These are phyloP conservation scores for Myxozyma monticola DNA, from an alignment of 805 yeast species.

Conservation along the genomic window DNA sequence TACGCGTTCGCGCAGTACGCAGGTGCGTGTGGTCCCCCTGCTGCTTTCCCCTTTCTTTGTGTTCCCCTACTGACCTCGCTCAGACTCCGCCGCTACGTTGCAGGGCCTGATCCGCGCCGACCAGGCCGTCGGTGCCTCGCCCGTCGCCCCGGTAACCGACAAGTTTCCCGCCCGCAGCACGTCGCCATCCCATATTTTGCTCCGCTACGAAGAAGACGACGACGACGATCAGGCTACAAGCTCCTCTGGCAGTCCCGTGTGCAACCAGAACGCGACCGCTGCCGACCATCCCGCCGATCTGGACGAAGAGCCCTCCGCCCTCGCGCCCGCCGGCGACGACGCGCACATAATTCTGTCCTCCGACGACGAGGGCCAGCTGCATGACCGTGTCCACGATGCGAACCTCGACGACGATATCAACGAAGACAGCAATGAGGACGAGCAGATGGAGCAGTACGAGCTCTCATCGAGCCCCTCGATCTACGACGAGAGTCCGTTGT, in stretches of 20 bases:
- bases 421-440: slow-evolving; percentile 29
- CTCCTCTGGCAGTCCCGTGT: not conserved
- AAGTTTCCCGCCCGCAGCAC: slow-evolving; percentile 1
- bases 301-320: not conserved
- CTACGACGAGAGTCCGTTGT: slow-evolving; percentile 42
- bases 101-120: slow-evolving; percentile 25
- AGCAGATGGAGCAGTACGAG: slow-evolving; percentile 38
- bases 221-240: slow-evolving; percentile 11
- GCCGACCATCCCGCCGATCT: not conserved
- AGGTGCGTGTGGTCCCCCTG: slow-evolving; percentile 11
- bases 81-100: slow-evolving; percentile 25
- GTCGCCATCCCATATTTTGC: not conserved
- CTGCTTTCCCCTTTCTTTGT: slow-evolving; percentile 1
- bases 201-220: slow-evolving; percentile 16
- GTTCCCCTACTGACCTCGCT: not conserved
- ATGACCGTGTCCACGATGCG: not conserved
- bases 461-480: slow-evolving; percentile 69
- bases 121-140: slow-evolving; percentile 3
- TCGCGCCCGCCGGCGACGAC: slow-evolving; percentile 3
- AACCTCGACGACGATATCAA: not conserved
- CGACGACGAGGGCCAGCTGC: slow-evolving; percentile 2
- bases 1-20: slow-evolving; percentile 18
- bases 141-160: too few relatives aligned
- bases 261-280: slow-evolving; percentile 1
- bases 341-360: slow-evolving; percentile 6